These are phyloP conservation scores for Millerozyma acaciae DNA, from an alignment of 805 yeast genomes.

Conservation along the genomic window DNA sequence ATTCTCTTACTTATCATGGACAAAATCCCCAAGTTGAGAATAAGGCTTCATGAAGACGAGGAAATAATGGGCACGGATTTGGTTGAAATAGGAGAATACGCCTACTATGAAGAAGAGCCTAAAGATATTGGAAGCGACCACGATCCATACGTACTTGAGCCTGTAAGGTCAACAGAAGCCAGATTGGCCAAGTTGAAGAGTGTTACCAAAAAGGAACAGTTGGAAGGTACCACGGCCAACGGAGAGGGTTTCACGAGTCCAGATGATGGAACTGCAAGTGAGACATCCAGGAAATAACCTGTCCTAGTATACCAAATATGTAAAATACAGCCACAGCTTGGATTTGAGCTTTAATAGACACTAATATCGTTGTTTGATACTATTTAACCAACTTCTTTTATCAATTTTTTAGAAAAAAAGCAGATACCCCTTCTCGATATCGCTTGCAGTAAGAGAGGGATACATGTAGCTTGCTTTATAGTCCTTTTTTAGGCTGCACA, in stretches of 20 bases:
- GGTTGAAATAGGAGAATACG: conserved; percentile 87
- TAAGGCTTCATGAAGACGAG: conserved; percentile 81
- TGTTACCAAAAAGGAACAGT: conserved; percentile 15
- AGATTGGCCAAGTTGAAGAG: conserved; percentile 31
- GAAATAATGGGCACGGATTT: conserved; percentile 87
- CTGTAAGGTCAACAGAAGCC: conserved; percentile 60
- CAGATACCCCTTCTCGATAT: too few species aligned
- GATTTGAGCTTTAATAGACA: too few species aligned
- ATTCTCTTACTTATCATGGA: conserved; percentile 64
- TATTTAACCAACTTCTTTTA: too few species aligned
- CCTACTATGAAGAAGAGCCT: conserved; percentile 53
- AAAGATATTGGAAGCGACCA: conserved; percentile 9
- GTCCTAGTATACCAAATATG: background rate
- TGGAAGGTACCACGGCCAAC: conserved; percentile 12
- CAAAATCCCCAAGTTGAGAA: conserved; percentile 72
- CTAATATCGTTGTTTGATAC: too few species aligned
- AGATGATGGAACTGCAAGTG: conserved; percentile 14
- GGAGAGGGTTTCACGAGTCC: conserved; percentile 15
- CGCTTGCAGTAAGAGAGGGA: too few species aligned
- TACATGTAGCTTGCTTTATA: too few species aligned
- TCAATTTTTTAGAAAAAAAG: too few species aligned
- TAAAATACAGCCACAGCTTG: too few species aligned
- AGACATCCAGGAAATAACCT: conserved; percentile 9
- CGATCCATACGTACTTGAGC: conserved; percentile 65
- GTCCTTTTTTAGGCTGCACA: too few species aligned